Evolutionary conservation across 169 alveolate genomes (phyloP).

Genomic region (Plasmodium fragile): DNA sequence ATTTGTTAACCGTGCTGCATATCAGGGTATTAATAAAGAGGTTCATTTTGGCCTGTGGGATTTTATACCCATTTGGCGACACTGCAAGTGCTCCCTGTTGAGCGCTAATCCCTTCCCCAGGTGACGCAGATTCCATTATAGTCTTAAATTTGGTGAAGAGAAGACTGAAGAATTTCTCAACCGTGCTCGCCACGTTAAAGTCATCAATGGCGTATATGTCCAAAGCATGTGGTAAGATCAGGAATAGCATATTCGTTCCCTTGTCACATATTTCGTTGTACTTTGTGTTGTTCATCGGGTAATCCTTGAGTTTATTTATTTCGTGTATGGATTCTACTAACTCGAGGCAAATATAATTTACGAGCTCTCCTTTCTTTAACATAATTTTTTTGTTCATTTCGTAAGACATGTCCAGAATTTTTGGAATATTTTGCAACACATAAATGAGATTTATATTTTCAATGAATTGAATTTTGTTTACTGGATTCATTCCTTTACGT

Average conservation of each 20-base stretch:
- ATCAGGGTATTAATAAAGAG: slow-evolving; percentile 32
- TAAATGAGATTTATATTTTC: slow-evolving; percentile 46
- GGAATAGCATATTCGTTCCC: slow-evolving; percentile 18
- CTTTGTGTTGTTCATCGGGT: slow-evolving; percentile 20
- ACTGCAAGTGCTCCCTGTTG: not conserved
- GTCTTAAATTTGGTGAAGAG: slow-evolving; percentile 64
- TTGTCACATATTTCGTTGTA: slow-evolving; percentile 50
- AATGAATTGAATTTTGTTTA: slow-evolving; percentile 64
- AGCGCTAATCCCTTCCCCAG: not conserved
- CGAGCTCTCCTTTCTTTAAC: slow-evolving; percentile 53
- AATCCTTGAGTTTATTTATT: slow-evolving; percentile 48
- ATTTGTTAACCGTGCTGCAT: slow-evolving; percentile 57
- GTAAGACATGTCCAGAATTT: slow-evolving; percentile 30
- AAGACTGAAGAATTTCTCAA: slow-evolving; percentile 56
- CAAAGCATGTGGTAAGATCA: slow-evolving; percentile 56
- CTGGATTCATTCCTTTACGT: slow-evolving; percentile 65
- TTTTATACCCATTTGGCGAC: slow-evolving; percentile 21
- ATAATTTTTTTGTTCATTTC: slow-evolving; percentile 55
- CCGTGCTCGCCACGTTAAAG: slow-evolving; percentile 53
- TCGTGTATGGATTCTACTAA: slow-evolving; percentile 53
- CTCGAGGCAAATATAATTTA: slow-evolving; percentile 53
- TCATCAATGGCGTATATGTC: slow-evolving; percentile 36
- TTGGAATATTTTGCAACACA: slow-evolving; percentile 20
- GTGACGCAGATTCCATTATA: slow-evolving; percentile 1
- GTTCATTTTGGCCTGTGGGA: slow-evolving; percentile 29